A percentile compares a stretch with the other conserved stretches of the same genome.
phyloP scores from a whole-genome alignment of 2,329 filamentous ascomycete species.

The Fusarium lyarnte region DNA sequence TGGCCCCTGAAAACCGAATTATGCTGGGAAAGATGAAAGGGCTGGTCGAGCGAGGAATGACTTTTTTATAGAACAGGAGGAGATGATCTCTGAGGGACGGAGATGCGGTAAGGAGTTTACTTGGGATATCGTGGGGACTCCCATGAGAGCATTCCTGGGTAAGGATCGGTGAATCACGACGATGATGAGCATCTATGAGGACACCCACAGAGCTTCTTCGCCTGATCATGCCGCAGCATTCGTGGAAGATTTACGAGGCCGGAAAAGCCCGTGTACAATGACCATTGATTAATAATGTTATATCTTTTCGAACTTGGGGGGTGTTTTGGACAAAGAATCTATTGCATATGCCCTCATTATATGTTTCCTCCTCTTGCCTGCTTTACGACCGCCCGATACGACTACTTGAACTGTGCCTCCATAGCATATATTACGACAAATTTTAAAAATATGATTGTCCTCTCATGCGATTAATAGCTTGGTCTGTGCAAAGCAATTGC shows the following conservation, averaged over 20 bases:
- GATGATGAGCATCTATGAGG: constrained; percentile 16
- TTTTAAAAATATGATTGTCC: neutral
- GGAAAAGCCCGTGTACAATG: constrained; percentile 54
- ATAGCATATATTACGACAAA: neutral
- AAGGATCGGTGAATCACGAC: constrained; percentile 7
- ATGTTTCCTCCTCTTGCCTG: neutral
- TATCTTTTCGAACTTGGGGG: constrained; percentile 44
- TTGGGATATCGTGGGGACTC: constrained; percentile 14
- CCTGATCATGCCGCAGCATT: constrained; percentile 15
- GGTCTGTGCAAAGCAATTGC: neutral
- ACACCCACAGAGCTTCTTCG: constrained; percentile 21
- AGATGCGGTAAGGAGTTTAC: constrained; percentile 22
- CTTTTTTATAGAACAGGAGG: constrained; percentile 39
- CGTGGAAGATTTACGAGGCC: constrained; percentile 43
- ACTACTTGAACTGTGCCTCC: neutral
- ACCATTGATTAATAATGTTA: constrained; percentile 55
- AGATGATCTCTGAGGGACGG: constrained; percentile 26
- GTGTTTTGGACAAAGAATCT: constrained; percentile 41
- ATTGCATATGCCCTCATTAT: constrained; percentile 35
- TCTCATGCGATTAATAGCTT: neutral
- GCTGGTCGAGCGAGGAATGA: constrained; percentile 30
- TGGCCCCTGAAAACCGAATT: neutral
- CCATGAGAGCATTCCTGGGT: constrained; percentile 18
- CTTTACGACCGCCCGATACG: neutral
- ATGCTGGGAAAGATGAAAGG: neutral